Evolutionary conservation across 2,329 filamentous ascomycete species (phyloP), one percentile per base, ranked within the genome.

Genomic region (Pseudogymnoascus sp.): DNA sequence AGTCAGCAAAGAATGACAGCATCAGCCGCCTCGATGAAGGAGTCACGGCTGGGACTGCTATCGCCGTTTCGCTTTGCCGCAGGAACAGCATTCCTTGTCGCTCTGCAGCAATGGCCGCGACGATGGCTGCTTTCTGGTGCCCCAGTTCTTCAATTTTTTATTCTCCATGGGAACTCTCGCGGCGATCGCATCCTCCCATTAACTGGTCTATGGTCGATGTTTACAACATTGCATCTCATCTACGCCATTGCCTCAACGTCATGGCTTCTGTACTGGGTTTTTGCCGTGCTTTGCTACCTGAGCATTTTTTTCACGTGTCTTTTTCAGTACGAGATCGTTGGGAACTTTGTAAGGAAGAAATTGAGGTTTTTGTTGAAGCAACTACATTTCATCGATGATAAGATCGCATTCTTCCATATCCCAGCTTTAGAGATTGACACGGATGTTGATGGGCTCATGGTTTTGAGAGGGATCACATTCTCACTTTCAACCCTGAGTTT

Each of bases 371-470:
- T 67, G 3, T 52, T 69, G 39, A 63, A 74, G 48, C 69, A 75
- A 35, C 64, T 78, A 19, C 76, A 79, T 60, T 80, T 81, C 64
- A 76, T 78, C 62, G 74, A 75, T 52, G 78, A 81, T 61, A 76
- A 75, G 61, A 72, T 82, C 60, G 77, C 76, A 59, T 67, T 70
- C 45, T 71, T 71, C 60, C 62, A 71, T 58, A 64, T 71, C 2
- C 67, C 79, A 0, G 79, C 78, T 1, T 66, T 82, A 58, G 79
- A 81, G 64, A 80, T 82, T 41, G 79, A 82, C 63, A 78, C 75
- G 0, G 76, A 79, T 23, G 76, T 80, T 12, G 73, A 78, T 63
- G 79, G 79, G 0, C 68, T 81, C 15, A 75, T 82, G 65, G 77
- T 79, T 5, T 71, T 81, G 38, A 72, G 79, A n/a, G 79, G 78